A percentile compares a stretch with the other conserved stretches of the same genome.
These are phyloP conservation scores for Aegilops umbellulata DNA, from an alignment of 176 grass and related monocot genomes.

Conservation along the genomic window DNA sequence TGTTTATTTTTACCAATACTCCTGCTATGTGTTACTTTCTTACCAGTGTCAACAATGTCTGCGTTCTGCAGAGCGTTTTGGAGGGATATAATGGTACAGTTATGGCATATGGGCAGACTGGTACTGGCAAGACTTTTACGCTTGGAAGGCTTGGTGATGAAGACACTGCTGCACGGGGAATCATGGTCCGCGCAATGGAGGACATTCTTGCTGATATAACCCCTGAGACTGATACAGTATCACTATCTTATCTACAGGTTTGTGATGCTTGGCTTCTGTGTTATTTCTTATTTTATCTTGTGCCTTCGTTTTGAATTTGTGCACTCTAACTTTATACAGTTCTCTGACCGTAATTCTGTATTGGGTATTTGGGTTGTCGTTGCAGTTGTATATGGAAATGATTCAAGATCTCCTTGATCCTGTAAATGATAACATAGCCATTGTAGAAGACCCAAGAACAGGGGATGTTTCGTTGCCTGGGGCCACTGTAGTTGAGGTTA, in stretches of 20 bases:
- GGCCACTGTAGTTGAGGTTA: constrained; percentile 82
- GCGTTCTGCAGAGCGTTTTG: constrained; percentile 78
- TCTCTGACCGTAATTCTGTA: constrained; percentile 1
- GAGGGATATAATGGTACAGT: constrained; percentile 98
- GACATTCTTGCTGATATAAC: constrained; percentile 92
- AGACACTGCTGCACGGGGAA: constrained; percentile 92
- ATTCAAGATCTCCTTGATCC: constrained; percentile 98
- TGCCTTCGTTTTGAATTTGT: background rate
- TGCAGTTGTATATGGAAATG: constrained; percentile 99
- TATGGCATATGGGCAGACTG: constrained; percentile 99
- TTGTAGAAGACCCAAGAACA: constrained; percentile 94
- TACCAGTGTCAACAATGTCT: background rate
- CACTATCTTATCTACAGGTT: constrained; percentile 98
- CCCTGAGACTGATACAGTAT: constrained; percentile 68
- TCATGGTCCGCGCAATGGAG: constrained; percentile 99
- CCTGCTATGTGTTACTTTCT: constrained; percentile 9
- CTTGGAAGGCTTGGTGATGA: constrained; percentile 97
- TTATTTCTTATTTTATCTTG: background rate
- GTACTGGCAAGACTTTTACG: constrained; percentile 99
- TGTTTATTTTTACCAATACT: constrained; percentile 4
- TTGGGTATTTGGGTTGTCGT: constrained; percentile 27
- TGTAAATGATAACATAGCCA: constrained; percentile 97
- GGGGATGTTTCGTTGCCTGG: constrained; percentile 96
- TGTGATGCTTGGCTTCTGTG: constrained; percentile 11
- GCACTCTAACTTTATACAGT: constrained; percentile 9